Evolutionary conservation across 2,329 filamentous ascomycete species (phyloP).

Genomic region (Pseudopithomyces chartarum): DNA sequence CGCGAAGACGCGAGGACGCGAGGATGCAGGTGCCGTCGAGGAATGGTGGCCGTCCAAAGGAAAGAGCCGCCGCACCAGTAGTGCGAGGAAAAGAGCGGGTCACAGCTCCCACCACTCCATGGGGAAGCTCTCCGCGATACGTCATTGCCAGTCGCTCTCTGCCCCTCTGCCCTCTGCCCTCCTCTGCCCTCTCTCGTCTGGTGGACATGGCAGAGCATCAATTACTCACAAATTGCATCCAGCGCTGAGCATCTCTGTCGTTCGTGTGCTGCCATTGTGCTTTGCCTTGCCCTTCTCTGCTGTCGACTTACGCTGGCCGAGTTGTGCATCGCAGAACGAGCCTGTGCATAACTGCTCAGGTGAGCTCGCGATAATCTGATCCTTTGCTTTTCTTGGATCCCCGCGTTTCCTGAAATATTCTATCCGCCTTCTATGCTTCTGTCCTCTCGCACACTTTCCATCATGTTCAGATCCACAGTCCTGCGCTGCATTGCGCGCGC

Average conservation of each 20-base stretch:
- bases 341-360: not conserved
- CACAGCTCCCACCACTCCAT: constrained; percentile 27
- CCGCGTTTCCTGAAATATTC: not conserved
- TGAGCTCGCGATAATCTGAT: constrained; percentile 4
- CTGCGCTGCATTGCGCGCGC: constrained; percentile 37
- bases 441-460: constrained; percentile 3
- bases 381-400: constrained; percentile 3
- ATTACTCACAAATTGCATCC: not conserved
- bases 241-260: not conserved
- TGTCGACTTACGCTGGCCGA: no score
- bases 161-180: not conserved
- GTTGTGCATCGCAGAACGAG: not conserved
- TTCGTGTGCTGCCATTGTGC: not conserved
- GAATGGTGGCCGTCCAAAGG: not conserved
- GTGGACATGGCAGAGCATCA: no score
- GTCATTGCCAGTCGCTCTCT: constrained; percentile 22
- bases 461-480: constrained; percentile 42
- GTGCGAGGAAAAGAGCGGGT: constrained; percentile 16
- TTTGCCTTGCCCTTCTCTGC: no score
- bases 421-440: not conserved
- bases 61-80: constrained; percentile 2
- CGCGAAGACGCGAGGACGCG: no score
- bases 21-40: no score
- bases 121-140: constrained; percentile 20
- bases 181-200: no score